phyloP scores from a whole-genome alignment of 768 basidiomycete genomes.

The Lepiota venenata region DNA sequence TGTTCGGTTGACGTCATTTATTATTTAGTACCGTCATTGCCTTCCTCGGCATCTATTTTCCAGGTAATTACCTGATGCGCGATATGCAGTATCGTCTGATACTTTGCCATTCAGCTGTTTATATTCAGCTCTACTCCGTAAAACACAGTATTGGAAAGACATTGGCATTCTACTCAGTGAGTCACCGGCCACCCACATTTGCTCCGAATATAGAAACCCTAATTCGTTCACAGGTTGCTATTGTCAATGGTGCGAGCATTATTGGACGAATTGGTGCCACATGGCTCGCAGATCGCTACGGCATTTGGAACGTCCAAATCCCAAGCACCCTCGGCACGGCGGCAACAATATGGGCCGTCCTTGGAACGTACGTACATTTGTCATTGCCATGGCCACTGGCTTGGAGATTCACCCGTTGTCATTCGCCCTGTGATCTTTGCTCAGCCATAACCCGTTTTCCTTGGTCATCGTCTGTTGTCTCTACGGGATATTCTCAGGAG shows the following conservation, averaged over 20 bases:
- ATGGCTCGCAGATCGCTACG: constrained; percentile 32
- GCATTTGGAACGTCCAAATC: constrained; percentile 35
- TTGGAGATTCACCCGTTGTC: background rate
- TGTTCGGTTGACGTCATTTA: too few relatives aligned
- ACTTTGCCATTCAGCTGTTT: background rate
- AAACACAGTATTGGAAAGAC: constrained; percentile 44
- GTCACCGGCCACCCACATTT: constrained; percentile 13
- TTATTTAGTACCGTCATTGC: constrained; percentile 9
- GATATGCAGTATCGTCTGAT: background rate
- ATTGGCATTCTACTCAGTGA: constrained; percentile 45
- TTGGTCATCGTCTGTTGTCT: constrained; percentile 38
- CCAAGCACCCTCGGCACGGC: constrained; percentile 30
- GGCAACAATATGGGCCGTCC: constrained; percentile 37
- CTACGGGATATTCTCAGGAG: constrained; percentile 48
- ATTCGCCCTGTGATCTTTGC: background rate
- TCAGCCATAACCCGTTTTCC: constrained; percentile 30
- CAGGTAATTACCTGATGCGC: background rate
- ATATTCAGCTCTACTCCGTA: constrained; percentile 1
- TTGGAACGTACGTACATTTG: constrained; percentile 27
- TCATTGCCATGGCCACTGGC: background rate
- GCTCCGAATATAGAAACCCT: constrained; percentile 10
- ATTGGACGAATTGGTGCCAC: constrained; percentile 33
- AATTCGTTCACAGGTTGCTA: constrained; percentile 25
- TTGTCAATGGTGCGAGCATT: constrained; percentile 30
- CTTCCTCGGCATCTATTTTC: constrained; percentile 5